Conservation (phyloP, 2,329 filamentous ascomycete genomes). For the Raffaelea albimanens region DNA sequence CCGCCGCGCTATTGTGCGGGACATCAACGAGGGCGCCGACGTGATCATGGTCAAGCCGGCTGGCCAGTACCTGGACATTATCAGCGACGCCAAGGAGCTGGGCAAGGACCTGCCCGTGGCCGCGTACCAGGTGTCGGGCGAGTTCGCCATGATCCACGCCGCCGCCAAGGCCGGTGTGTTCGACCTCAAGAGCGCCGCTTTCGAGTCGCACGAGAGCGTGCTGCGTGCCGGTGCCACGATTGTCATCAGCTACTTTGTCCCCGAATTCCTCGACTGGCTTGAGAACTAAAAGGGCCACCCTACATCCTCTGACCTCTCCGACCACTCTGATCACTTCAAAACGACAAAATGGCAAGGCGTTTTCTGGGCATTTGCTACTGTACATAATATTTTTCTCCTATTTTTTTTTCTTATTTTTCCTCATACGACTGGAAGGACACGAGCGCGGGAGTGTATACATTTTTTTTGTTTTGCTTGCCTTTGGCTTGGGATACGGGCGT, state of each 20-base stretch:
- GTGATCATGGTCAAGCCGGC: conserved; percentile 99
- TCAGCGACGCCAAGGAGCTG: conserved; percentile 91
- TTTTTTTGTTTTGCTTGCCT: too few species aligned
- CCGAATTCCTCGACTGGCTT: conserved; percentile 63
- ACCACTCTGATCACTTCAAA: too few species aligned
- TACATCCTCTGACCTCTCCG: too few species aligned
- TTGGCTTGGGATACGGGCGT: too few species aligned
- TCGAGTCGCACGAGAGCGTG: conserved; percentile 90
- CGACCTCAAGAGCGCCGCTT: conserved; percentile 87
- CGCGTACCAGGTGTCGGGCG: conserved; percentile 93
- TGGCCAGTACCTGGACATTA: conserved; percentile 92
- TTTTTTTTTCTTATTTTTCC: not conserved
- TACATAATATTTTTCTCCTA: conserved; percentile 4
- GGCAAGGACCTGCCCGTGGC: conserved; percentile 86
- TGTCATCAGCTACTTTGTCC: conserved; percentile 88
- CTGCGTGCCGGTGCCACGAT: conserved; percentile 88
- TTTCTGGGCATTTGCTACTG: not conserved
- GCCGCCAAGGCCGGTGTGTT: conserved; percentile 94
- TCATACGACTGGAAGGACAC: too few species aligned
- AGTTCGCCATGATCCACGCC: conserved; percentile 97
- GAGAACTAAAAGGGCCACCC: conserved; percentile 11
- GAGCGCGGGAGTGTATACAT: too few species aligned
- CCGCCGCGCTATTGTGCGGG: conserved; percentile 77
- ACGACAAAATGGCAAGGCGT: not conserved
- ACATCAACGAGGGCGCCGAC: conserved; percentile 89